These are phyloP conservation scores for Fusarium udum DNA, from an alignment of 2,329 filamentous ascomycete species.

Conservation along the genomic window DNA sequence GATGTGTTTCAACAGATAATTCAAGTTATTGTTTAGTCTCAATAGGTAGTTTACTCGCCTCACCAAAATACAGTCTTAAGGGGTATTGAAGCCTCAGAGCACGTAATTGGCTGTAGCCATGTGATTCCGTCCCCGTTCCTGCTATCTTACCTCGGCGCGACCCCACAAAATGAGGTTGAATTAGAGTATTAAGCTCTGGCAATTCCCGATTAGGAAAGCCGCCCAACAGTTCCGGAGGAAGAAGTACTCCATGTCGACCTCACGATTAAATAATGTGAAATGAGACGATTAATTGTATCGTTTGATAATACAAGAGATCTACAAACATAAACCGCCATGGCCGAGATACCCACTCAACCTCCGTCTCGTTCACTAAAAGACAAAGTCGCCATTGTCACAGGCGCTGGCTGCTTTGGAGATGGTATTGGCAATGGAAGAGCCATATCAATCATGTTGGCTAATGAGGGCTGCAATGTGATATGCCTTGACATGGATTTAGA, in stretches of 20 bases:
- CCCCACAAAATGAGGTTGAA: not conserved
- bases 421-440: slow-evolving; percentile 70
- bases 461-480: slow-evolving; percentile 67
- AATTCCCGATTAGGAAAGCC: slow-evolving; percentile 11
- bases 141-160: not conserved
- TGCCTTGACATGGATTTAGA: slow-evolving; percentile 63
- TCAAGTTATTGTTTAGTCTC: rapidly evolving
- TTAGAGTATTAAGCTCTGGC: not conserved
- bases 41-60: not conserved
- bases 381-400: slow-evolving; percentile 65
- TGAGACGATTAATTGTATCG: not conserved
- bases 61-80: not conserved
- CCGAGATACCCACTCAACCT: slow-evolving; percentile 7
- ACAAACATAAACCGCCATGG: not conserved
- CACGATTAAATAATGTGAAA: not conserved
- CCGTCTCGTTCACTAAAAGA: slow-evolving; percentile 27
- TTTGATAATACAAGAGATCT: not conserved
- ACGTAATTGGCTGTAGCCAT: not conserved
- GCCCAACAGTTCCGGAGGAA: not conserved
- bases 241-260: not conserved
- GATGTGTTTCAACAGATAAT: not conserved
- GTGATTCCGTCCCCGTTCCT: not conserved
- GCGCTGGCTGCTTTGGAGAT: slow-evolving; percentile 64
- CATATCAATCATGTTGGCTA: slow-evolving; percentile 66
- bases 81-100: not conserved